These are phyloP conservation scores for Coemansia sp. DNA, from an alignment of 192 early-diverging fungal species.

Conservation along the genomic window DNA sequence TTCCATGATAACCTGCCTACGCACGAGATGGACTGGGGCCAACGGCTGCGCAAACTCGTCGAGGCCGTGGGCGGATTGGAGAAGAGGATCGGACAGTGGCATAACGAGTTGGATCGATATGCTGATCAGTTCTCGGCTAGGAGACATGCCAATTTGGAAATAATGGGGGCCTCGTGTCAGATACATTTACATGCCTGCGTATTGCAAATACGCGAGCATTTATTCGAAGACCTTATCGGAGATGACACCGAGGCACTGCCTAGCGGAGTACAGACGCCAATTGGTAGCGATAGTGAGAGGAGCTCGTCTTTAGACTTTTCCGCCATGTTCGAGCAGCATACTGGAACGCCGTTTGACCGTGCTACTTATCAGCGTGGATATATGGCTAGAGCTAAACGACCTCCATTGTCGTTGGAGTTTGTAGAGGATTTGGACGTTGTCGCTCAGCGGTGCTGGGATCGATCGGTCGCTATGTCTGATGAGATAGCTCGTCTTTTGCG, in stretches of 20 bases:
- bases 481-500: slow-evolving; percentile 38
- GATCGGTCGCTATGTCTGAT: slow-evolving; percentile 32
- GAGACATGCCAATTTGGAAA: slow-evolving; percentile 51
- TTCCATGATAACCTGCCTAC: slow-evolving; percentile 53
- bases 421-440: slow-evolving; percentile 31
- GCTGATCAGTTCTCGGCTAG: slow-evolving; percentile 43
- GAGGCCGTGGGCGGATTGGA: slow-evolving; percentile 27
- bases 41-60: slow-evolving; percentile 18
- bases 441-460: slow-evolving; percentile 37
- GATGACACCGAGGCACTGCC: neutral
- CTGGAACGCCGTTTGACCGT: slow-evolving; percentile 20
- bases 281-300: neutral
- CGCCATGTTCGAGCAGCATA: slow-evolving; percentile 27
- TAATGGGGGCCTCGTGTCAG: slow-evolving; percentile 44
- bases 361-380: slow-evolving; percentile 37
- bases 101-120: slow-evolving; percentile 38
- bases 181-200: slow-evolving; percentile 48
- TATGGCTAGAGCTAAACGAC: slow-evolving; percentile 34
- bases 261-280: neutral
- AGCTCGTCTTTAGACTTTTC: slow-evolving; percentile 25
- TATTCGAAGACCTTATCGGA: slow-evolving; percentile 38
- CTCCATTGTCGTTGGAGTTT: slow-evolving; percentile 24
- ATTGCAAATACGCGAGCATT: slow-evolving; percentile 49
- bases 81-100: slow-evolving; percentile 50
- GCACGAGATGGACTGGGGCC: slow-evolving; percentile 32